Percentiles rank a stretch among this genome's conserved stretches.
These are phyloP conservation scores for Debaryomyces sp. DNA, from an alignment of 1,139 yeast genomes.

Conservation along the genomic window DNA sequence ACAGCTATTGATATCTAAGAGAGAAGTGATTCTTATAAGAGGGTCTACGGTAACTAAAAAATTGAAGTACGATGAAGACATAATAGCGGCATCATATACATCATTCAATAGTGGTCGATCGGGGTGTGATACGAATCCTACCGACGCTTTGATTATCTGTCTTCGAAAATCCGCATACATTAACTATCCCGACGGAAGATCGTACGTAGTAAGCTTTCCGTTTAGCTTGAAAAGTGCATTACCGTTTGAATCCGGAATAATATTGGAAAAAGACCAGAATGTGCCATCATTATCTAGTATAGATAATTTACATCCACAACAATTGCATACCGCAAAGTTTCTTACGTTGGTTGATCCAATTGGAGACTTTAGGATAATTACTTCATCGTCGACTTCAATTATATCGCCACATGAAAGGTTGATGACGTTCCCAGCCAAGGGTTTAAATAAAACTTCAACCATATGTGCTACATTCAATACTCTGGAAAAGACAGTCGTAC, in stretches of 20 bases:
- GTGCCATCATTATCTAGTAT: constrained; percentile 13
- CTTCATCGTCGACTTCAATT: constrained; percentile 70
- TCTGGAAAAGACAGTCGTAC: constrained; percentile 41
- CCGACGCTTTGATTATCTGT: constrained; percentile 50
- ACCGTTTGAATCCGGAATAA: constrained; percentile 65
- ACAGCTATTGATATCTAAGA: constrained; percentile 28
- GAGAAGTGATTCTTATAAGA: constrained; percentile 37
- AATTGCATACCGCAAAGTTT: constrained; percentile 44
- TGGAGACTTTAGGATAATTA: constrained; percentile 65
- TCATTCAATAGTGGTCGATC: constrained; percentile 25
- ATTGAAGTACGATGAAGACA: constrained; percentile 49
- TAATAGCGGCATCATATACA: constrained; percentile 55
- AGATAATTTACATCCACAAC: constrained; percentile 24
- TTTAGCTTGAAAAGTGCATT: constrained; percentile 58
- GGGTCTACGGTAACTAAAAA: constrained; percentile 54
- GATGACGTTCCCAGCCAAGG: constrained; percentile 48
- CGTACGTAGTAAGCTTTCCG: constrained; percentile 64
- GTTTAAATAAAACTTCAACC: constrained; percentile 34
- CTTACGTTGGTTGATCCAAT: constrained; percentile 70
- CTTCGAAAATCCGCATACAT: constrained; percentile 54
- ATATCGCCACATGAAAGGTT: constrained; percentile 62
- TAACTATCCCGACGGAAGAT: constrained; percentile 59
- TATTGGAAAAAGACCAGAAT: constrained; percentile 52
- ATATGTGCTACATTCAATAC: constrained; percentile 58
- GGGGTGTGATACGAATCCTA: constrained; percentile 5